Evolutionary conservation across 371 early-diverging fungal genomes (phyloP), one percentile per base, ranked within the genome.

Genomic region (Homolaphlyctis polyrhiza): DNA sequence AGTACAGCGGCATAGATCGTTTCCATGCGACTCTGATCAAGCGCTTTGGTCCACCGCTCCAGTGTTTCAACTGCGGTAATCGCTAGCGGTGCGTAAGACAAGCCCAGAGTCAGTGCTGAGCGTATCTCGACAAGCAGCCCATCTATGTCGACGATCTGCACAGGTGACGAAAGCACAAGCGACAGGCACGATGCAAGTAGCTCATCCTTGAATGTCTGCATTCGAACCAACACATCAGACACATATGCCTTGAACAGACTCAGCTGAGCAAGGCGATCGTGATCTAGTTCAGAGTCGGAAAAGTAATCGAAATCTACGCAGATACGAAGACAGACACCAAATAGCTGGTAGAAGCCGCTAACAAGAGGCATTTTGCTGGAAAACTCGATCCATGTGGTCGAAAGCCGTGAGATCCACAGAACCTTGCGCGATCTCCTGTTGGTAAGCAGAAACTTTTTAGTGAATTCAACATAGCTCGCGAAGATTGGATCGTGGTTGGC

Each of bases 191-290:
- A 79, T 0, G 83, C 86, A 18, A 90, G 71, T 14, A 92, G 73
- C 35, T 92, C 92, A 55, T 91, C 91, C 66, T 89, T 89, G 72
- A 83, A 90, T 63, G 84, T 86, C 28, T 85, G 78, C 51, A 88
- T 73, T 25, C 84, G 72, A 29, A 86, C 78, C 59, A 83, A 75
- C 27, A 89, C 84, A 51, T 87, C 85, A 23, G 72, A 68, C 30
- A 89, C 57, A 57, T 83, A 89, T 35, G 80, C 83, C 23, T 34
- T 61, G 69, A 64, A 85, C 75, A 45, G 76, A 62, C 2, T 2
- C 8, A 2, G 27, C 21, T 39, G 36, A 4, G 4, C 34, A 28
- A 21, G 3, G 8, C 6, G 39, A 29, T 2, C 8, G 13, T 58
- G 43, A 6, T 3, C 2, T 2, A 2, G 28, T 4, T 27, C 28